Conservation (phyloP, 805 yeast species). For the Osmozyma mogii region DNA sequence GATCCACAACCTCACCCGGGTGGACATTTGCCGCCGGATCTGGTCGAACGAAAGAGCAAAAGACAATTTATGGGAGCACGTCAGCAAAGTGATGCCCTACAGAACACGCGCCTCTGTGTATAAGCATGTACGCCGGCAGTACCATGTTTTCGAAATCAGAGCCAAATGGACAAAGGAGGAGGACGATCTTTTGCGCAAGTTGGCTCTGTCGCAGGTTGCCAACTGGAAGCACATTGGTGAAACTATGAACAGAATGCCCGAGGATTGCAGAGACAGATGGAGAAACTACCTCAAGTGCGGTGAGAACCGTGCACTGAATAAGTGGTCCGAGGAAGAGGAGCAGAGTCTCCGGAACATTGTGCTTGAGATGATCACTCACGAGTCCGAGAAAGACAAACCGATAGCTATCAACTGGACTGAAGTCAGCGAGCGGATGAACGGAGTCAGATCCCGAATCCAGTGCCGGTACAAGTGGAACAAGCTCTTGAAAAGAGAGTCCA, state of each 20-base stretch:
- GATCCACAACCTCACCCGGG: conserved; percentile 52
- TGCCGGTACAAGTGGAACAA: conserved; percentile 96
- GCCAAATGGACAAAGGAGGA: conserved; percentile 89
- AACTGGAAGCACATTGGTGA: conserved; percentile 87
- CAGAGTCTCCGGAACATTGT: conserved; percentile 48
- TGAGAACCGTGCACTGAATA: conserved; percentile 59
- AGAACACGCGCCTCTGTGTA: conserved; percentile 85
- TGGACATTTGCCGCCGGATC: conserved; percentile 71
- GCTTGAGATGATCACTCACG: conserved; percentile 32
- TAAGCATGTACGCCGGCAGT: conserved; percentile 85
- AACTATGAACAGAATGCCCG: conserved; percentile 87
- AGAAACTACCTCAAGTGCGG: conserved; percentile 94
- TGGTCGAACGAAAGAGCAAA: conserved; percentile 83
- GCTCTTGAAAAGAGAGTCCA: conserved; percentile 49
- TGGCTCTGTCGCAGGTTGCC: conserved; percentile 63
- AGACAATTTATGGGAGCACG: conserved; percentile 83
- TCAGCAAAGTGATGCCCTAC: conserved; percentile 72
- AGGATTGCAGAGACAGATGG: conserved; percentile 96
- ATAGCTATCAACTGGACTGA: conserved; percentile 80
- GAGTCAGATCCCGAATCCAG: conserved; percentile 83
- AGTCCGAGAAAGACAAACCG: conserved; percentile 13
- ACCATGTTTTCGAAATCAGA: conserved; percentile 78
- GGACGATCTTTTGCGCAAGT: conserved; percentile 55
- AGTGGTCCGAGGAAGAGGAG: conserved; percentile 78
- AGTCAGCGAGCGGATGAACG: conserved; percentile 85